These are phyloP conservation scores for Picochlorum sp. DNA, from an alignment of 139 green algal species.

Conservation along the genomic window DNA sequence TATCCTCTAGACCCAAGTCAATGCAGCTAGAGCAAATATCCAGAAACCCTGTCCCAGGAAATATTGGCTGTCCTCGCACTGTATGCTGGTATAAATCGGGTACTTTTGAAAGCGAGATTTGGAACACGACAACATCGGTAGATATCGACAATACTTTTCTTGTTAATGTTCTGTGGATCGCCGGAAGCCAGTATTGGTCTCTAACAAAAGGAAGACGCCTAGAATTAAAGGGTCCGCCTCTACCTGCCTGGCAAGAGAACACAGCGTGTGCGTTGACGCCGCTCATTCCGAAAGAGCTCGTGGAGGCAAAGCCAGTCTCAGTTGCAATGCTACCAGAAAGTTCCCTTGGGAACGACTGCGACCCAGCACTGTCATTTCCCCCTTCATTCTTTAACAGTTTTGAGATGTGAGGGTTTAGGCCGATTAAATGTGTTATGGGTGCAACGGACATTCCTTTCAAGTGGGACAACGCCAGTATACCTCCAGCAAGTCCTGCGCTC, in stretches of 20 bases:
- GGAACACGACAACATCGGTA: no score
- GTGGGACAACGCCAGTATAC: conserved; percentile 38
- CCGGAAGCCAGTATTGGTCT: no score
- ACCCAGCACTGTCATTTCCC: background rate
- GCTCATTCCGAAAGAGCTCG: conserved; percentile 45
- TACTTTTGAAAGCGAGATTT: no score
- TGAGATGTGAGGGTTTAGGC: conserved; percentile 14
- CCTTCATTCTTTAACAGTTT: conserved; percentile 5
- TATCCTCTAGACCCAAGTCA: no score
- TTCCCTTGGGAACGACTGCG: background rate
- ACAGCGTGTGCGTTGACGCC: conserved; percentile 42
- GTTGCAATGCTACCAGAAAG: background rate
- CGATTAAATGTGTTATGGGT: conserved; percentile 22
- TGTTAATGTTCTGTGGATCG: no score
- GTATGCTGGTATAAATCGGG: no score
- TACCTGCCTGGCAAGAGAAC: conserved; percentile 5
- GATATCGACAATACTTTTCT: no score
- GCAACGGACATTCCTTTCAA: conserved; percentile 26
- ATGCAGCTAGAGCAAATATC: no score
- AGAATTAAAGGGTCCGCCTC: no score
- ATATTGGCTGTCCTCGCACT: no score
- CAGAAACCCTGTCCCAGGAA: no score
- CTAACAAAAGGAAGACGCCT: no score
- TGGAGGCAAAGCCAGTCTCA: conserved; percentile 9
- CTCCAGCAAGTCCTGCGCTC: conserved; percentile 46